Conservation (phyloP, 2,329 filamentous ascomycete genomes). For the Penicillium sp. region DNA sequence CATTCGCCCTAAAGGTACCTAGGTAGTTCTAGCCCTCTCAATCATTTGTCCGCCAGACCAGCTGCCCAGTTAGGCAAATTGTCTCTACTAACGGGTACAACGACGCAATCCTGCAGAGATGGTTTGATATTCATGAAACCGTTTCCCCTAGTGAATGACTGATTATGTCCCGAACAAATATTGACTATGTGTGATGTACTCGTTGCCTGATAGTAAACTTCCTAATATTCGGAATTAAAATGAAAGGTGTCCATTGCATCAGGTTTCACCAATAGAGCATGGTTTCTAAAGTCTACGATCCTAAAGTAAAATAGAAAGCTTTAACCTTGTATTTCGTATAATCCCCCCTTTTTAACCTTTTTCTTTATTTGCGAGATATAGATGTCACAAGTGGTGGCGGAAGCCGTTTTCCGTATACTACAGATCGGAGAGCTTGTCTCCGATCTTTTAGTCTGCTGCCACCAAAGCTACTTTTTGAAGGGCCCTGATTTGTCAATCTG, state of each 20-base stretch:
- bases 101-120: background rate
- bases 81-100: background rate
- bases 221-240: background rate
- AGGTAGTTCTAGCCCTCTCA: background rate
- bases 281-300: conserved; percentile 4
- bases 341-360: background rate
- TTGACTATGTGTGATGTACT: background rate
- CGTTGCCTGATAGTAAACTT: background rate
- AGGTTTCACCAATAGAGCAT: conserved; percentile 1
- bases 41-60: background rate
- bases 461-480: conserved; percentile 12
- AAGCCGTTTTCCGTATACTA: background rate
- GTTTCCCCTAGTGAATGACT: background rate
- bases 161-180: background rate
- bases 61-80: background rate
- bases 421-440: conserved; percentile 7
- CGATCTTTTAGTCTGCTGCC: conserved; percentile 5
- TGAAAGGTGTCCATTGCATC: background rate
- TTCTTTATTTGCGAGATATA: background rate
- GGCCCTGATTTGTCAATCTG: conserved; percentile 8
- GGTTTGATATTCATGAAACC: background rate
- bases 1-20: too few relatives aligned
- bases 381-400: conserved; percentile 2
- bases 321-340: background rate
- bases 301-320: background rate